Conservation (phyloP, 495 filamentous ascomycete species). For the Lophiostoma macrostomum region DNA sequence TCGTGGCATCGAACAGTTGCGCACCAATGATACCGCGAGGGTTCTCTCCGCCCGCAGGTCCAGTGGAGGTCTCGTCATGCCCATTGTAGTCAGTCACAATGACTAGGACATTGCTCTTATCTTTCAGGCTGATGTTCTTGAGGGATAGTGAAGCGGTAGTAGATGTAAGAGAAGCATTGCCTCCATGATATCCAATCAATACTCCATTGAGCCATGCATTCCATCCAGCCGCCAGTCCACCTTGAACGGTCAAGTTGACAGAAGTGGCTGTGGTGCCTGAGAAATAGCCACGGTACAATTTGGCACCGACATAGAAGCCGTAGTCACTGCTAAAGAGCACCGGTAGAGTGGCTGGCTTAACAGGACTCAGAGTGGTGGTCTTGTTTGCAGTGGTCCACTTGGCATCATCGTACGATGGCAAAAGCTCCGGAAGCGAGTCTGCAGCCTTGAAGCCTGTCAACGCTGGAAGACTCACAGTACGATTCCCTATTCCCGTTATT, state of each 20-base stretch:
- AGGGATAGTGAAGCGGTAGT: conserved; percentile 9
- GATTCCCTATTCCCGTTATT: conserved; percentile 3
- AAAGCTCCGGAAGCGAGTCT: conserved; percentile 21
- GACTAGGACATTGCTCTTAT: conserved; percentile 15
- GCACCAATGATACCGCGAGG: conserved; percentile 28
- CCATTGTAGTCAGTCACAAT: conserved; percentile 25
- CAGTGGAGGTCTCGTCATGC: conserved; percentile 25
- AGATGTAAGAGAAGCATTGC: conserved; percentile 20
- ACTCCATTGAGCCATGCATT: conserved; percentile 30
- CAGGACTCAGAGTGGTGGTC: conserved; percentile 15
- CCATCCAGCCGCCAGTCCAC: conserved; percentile 20
- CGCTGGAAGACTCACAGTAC: conserved; percentile 9
- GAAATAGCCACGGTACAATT: conserved; percentile 27
- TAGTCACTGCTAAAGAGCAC: conserved; percentile 30
- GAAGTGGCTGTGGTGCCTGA: not conserved
- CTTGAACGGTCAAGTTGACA: conserved; percentile 26
- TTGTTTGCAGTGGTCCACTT: conserved; percentile 21
- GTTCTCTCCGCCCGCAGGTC: conserved; percentile 15
- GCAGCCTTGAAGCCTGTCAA: conserved; percentile 9
- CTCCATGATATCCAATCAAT: conserved; percentile 12
- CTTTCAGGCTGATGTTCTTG: not conserved
- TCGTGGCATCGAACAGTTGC: not conserved
- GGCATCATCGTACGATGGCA: conserved; percentile 19
- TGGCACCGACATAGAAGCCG: conserved; percentile 23
- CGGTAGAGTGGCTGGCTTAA: conserved; percentile 19